Percentiles rank a stretch among this genome's conserved stretches.
Conservation (phyloP, 176 grass and related monocot species). For the Avena eriantha region DNA sequence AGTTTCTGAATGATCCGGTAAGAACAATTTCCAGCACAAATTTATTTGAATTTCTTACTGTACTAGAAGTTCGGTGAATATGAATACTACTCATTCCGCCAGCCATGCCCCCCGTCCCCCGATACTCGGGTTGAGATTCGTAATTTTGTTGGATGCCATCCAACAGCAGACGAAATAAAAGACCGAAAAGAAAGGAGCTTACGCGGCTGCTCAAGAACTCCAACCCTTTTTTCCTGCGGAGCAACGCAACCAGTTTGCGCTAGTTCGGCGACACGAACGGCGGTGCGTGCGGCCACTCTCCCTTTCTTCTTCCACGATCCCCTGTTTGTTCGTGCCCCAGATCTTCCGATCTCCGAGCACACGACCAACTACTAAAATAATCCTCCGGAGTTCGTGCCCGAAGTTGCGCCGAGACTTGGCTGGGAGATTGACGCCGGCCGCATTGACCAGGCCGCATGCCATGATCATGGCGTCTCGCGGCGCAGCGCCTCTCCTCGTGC, state of each 20-base stretch:
- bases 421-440: constrained; percentile 27
- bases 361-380: background rate
- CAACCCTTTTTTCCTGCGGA: background rate
- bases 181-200: background rate
- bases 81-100: background rate
- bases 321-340: background rate
- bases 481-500: background rate
- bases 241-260: background rate
- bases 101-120: background rate
- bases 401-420: background rate
- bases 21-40: too few species aligned
- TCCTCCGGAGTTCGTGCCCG: background rate
- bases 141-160: background rate
- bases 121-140: background rate
- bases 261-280: background rate
- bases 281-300: background rate
- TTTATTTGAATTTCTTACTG: too few species aligned
- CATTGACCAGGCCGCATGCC: constrained; percentile 16
- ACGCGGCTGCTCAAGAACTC: constrained; percentile 21
- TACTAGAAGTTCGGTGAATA: too few species aligned
- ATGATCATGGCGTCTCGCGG: constrained; percentile 6
- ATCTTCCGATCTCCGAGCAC: constrained; percentile 38
- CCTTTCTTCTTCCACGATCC: background rate
- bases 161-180: background rate
- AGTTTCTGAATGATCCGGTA: too few species aligned